A percentile compares a stretch with the other conserved stretches of the same genome.
These are phyloP conservation scores for Coprinellus aureogranulatus DNA, from an alignment of 768 basidiomycete genomes.

Conservation along the genomic window DNA sequence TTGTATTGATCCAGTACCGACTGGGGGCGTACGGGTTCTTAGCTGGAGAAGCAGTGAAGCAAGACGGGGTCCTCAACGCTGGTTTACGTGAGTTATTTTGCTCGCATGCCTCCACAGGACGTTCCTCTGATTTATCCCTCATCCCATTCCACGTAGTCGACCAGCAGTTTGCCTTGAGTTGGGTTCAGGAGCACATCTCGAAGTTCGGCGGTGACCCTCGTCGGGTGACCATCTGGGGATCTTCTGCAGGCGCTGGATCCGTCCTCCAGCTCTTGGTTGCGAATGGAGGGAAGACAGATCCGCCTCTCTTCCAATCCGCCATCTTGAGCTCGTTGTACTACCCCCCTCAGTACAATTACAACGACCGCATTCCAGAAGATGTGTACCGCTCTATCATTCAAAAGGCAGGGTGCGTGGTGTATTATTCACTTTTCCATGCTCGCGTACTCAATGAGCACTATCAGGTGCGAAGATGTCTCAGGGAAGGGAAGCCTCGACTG, in stretches of 20 bases:
- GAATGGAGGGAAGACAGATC: constrained; percentile 42
- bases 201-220: constrained; percentile 40
- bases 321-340: constrained; percentile 45
- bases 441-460: too few relatives aligned
- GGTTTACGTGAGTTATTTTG: constrained; percentile 39
- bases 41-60: constrained; percentile 40
- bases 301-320: constrained; percentile 41
- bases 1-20: constrained; percentile 42
- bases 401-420: not conserved
- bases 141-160: constrained; percentile 30
- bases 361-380: constrained; percentile 38
- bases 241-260: constrained; percentile 45
- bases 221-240: constrained; percentile 43
- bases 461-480: constrained; percentile 33
- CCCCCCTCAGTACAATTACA: constrained; percentile 44
- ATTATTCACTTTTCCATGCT: too few relatives aligned
- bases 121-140: too few relatives aligned
- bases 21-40: constrained; percentile 48
- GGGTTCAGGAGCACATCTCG: constrained; percentile 40
- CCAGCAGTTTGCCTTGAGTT: constrained; percentile 41
- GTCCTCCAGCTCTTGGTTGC: constrained; percentile 50
- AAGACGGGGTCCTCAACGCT: constrained; percentile 43
- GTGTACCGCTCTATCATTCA: not conserved
- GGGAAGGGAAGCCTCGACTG: constrained; percentile 35
- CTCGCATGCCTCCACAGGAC: too few relatives aligned